Evolutionary conservation across 805 yeast genomes (phyloP), one percentile per base, ranked within the genome.

Genomic region (Myxozyma sirexii): DNA sequence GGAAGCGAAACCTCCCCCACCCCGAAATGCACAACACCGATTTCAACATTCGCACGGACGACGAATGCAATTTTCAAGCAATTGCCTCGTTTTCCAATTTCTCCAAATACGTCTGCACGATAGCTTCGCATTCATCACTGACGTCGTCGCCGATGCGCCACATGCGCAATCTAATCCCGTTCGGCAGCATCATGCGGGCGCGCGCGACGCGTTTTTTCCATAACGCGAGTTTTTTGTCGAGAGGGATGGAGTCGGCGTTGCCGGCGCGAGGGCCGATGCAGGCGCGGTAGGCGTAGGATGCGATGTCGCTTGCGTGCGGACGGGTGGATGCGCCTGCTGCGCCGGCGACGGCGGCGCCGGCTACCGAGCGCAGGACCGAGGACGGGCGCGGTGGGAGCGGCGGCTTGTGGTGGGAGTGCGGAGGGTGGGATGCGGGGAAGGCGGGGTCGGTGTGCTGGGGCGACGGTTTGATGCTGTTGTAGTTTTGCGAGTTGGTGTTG

Each of bases 121-220:
- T 60, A 12, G 50, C 64, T 26, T 56, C 67, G 52, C 67, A 72
- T 12, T 75, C 77, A 6, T 74, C 72, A 62, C 71, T 71, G 3
- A 81, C 70, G 47, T 78, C 82, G 4, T 66, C 64, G 1, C 79
- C 79, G 35, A 74, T 70, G 59, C 78, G 69, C 82, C 83, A 82
- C 64, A 80, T 72, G 48, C 72, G 71, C 56, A 82, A 70, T 17
- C 72, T 69, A 10, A 80, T 73, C 12, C 71, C 62, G 1, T 68
- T 67, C 0, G 84, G 83, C 21, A 82, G 70, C 56, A 70, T 72
- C 48, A 72, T 68, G 8, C 76, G 70, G 10, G 84, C 80, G 3
- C 72, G 70, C n/a, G 72, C 63, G 1, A 84, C 75, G 45, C 90
- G 76, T 33, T 74, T 74, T 56, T 78, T 79, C 92, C 92, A 86